Conservation (phyloP, 768 basidiomycete genomes). For the Glaciozyma antarctica region DNA sequence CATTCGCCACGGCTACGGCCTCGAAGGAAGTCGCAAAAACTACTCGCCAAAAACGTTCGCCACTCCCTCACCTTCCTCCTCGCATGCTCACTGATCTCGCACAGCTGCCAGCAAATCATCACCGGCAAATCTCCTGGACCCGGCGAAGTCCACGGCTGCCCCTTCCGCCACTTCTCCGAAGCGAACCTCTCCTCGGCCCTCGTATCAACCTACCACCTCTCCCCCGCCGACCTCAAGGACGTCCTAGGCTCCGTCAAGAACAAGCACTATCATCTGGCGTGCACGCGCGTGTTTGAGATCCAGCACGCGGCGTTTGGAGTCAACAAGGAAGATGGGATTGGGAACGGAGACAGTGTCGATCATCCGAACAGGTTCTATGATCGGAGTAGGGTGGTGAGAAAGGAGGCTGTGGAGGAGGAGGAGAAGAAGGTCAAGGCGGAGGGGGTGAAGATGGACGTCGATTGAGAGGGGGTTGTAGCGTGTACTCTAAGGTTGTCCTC, state of each 20-base stretch:
- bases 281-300: conserved; percentile 91
- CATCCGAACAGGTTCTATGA: conserved; percentile 75
- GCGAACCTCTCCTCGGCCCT: conserved; percentile 75
- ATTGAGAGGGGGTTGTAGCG: not conserved
- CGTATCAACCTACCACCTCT: conserved; percentile 57
- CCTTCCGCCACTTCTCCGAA: conserved; percentile 75
- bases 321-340: conserved; percentile 80
- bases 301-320: conserved; percentile 62
- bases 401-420: conserved; percentile 24
- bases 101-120: conserved; percentile 82
- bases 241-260: conserved; percentile 68
- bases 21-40: conserved; percentile 89
- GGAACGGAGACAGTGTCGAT: conserved; percentile 72
- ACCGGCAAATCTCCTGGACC: conserved; percentile 58
- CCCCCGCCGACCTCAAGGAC: conserved; percentile 65
- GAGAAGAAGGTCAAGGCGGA: conserved; percentile 33
- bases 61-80: not conserved
- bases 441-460: conserved; percentile 19
- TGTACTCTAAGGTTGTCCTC: not conserved
- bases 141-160: conserved; percentile 72
- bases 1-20: conserved; percentile 84
- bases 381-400: conserved; percentile 7
- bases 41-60: conserved; percentile 81
- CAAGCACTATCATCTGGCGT: conserved; percentile 85
- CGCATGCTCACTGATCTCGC: not conserved